Conservation (phyloP, 1,284 basidiomycete species). For the Cryptococcus sp. region DNA sequence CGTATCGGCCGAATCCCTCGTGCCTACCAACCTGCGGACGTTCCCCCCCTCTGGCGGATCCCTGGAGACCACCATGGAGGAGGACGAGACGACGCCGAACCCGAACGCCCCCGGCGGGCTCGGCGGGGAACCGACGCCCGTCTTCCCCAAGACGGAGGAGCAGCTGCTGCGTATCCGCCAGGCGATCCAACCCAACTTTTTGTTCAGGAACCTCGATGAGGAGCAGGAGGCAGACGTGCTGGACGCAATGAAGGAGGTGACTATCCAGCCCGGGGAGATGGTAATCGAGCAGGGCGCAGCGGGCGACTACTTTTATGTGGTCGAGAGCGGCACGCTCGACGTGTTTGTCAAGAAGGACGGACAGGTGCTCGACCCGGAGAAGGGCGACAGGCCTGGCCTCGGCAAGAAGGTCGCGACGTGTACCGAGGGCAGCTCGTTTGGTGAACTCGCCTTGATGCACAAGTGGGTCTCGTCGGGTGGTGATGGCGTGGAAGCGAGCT, state of each 20-base stretch:
- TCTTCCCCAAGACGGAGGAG: conserved; percentile 76
- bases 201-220: conserved; percentile 94
- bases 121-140: conserved; percentile 52
- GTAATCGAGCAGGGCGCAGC: conserved; percentile 96
- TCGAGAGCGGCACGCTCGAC: conserved; percentile 83
- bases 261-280: conserved; percentile 67
- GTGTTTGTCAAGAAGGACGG: conserved; percentile 69
- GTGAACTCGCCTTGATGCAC: conserved; percentile 97
- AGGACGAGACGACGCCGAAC: conserved; percentile 45
- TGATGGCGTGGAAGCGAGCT: neutral
- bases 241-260: conserved; percentile 91
- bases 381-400: conserved; percentile 55
- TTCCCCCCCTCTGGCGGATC: conserved; percentile 23
- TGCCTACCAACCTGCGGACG: conserved; percentile 61
- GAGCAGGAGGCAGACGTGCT: conserved; percentile 92
- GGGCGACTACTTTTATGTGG: conserved; percentile 96
- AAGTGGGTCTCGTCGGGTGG: conserved; percentile 52
- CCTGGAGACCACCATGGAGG: conserved; percentile 35
- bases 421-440: conserved; percentile 82
- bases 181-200: conserved; percentile 83
- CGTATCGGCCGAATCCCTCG: conserved; percentile 95
- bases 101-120: conserved; percentile 15
- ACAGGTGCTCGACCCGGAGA: conserved; percentile 53
- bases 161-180: conserved; percentile 83
- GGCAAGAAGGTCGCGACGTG: conserved; percentile 83